phyloP scores from a whole-genome alignment of 495 filamentous ascomycete genomes.

The Tetracladium setigerum region DNA sequence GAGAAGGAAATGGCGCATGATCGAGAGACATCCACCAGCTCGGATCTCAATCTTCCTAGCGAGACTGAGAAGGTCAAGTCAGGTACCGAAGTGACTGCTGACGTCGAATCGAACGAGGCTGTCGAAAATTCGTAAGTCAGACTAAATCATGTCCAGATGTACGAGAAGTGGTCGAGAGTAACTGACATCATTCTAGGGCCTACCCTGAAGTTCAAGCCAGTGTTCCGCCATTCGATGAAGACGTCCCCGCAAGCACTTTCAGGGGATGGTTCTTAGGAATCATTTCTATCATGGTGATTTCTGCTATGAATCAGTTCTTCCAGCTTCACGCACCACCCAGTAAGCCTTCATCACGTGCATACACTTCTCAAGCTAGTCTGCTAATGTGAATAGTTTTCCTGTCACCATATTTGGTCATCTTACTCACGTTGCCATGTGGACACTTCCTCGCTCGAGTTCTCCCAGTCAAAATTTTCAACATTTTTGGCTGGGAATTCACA shows the following conservation, averaged over 20 bases:
- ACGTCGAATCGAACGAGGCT: too few relatives aligned
- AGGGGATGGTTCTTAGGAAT: constrained; percentile 69
- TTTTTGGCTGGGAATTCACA: constrained; percentile 48
- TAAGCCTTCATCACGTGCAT: constrained; percentile 31
- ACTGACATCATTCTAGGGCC: too few relatives aligned
- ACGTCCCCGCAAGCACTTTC: constrained; percentile 60
- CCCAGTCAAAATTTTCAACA: constrained; percentile 42
- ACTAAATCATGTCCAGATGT: too few relatives aligned
- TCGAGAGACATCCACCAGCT: too few relatives aligned
- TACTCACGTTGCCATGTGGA: too few relatives aligned
- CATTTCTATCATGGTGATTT: constrained; percentile 55
- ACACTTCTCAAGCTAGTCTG: constrained; percentile 28
- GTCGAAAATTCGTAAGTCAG: too few relatives aligned
- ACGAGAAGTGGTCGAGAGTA: too few relatives aligned
- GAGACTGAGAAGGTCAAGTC: too few relatives aligned
- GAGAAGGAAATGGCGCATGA: too few relatives aligned
- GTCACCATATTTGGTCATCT: constrained; percentile 14
- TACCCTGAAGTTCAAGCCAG: constrained; percentile 53
- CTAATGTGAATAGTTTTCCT: constrained; percentile 16
- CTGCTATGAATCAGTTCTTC: constrained; percentile 64
- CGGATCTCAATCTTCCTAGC: too few relatives aligned
- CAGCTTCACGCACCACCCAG: constrained; percentile 60
- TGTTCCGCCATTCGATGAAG: constrained; percentile 57
- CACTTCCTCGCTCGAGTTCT: constrained; percentile 34
- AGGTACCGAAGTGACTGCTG: too few relatives aligned